Conservation (phyloP, 1,139 yeast genomes). For the Chernovozyma aurita region DNA sequence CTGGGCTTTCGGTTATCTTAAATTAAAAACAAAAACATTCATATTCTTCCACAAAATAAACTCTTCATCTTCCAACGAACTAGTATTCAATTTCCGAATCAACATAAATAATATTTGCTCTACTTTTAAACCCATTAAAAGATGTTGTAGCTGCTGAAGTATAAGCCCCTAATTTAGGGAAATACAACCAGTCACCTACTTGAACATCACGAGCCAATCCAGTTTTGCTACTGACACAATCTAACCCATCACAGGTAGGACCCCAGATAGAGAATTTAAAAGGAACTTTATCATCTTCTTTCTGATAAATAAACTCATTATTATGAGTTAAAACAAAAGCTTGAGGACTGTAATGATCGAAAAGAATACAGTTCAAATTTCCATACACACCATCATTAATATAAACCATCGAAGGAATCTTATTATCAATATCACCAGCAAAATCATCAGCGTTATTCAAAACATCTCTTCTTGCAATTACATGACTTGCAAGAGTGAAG, state of each 20-base stretch:
- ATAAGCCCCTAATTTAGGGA: constrained; percentile 87
- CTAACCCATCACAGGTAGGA: constrained; percentile 97
- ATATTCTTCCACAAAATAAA: too few species aligned
- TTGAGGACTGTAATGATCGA: constrained; percentile 82
- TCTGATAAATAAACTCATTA: constrained; percentile 44
- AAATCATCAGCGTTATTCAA: constrained; percentile 10
- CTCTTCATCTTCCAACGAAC: too few species aligned
- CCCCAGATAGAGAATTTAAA: constrained; percentile 81
- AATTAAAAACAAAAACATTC: too few species aligned
- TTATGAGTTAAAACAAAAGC: constrained; percentile 62
- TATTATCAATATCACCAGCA: not conserved
- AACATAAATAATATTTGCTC: constrained; percentile 59
- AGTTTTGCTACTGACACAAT: constrained; percentile 62
- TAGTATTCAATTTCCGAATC: constrained; percentile 26
- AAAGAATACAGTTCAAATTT: constrained; percentile 87
- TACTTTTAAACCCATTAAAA: constrained; percentile 78
- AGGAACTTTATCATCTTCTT: constrained; percentile 18
- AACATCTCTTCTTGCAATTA: constrained; percentile 73
- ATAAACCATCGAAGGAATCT: constrained; percentile 50
- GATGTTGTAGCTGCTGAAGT: constrained; percentile 85
- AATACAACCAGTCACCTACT: constrained; percentile 92
- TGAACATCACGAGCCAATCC: constrained; percentile 55
- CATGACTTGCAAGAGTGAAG: constrained; percentile 78
- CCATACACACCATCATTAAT: constrained; percentile 96
- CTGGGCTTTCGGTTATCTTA: too few species aligned